These are phyloP conservation scores for Pichia exigua DNA, from an alignment of 805 yeast genomes.

Conservation along the genomic window DNA sequence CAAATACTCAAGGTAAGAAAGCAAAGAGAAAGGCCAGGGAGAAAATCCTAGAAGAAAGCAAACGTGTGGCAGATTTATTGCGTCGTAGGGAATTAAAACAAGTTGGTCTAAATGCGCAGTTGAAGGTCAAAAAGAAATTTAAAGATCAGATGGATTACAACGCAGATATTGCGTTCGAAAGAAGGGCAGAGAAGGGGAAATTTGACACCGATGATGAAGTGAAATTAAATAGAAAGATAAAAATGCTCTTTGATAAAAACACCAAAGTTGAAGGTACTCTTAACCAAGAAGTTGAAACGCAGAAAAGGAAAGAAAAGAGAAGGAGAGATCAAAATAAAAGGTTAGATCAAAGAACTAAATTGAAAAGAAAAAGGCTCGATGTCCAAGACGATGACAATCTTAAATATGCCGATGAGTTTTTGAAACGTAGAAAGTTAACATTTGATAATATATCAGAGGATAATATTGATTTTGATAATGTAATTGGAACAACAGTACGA, in stretches of 20 bases:
- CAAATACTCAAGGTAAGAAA: constrained; percentile 90
- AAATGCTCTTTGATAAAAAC: constrained; percentile 34
- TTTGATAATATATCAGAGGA: background rate
- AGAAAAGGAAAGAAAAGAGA: constrained; percentile 15
- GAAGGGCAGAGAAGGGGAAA: constrained; percentile 55
- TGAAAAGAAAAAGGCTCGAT: background rate
- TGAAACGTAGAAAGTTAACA: constrained; percentile 9
- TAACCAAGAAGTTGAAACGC: constrained; percentile 30
- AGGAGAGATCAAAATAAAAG: constrained; percentile 8
- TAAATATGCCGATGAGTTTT: constrained; percentile 2
- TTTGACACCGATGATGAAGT: constrained; percentile 62
- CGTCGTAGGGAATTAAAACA: constrained; percentile 74
- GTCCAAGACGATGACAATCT: background rate
- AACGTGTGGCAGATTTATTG: constrained; percentile 66
- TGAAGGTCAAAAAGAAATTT: constrained; percentile 45
- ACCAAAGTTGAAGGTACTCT: constrained; percentile 40
- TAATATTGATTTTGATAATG: constrained; percentile 2
- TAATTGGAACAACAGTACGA: constrained; percentile 5
- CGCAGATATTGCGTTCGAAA: constrained; percentile 76
- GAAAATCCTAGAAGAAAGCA: constrained; percentile 69
- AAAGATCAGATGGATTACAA: constrained; percentile 70
- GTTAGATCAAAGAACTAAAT: background rate
- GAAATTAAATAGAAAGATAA: constrained; percentile 17
- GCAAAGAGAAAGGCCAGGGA: constrained; percentile 88
- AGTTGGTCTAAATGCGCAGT: constrained; percentile 54